Base-by-base conservation (phyloP, 1,284 basidiomycete genomes). In the Heterobasidion annosum region DNA sequence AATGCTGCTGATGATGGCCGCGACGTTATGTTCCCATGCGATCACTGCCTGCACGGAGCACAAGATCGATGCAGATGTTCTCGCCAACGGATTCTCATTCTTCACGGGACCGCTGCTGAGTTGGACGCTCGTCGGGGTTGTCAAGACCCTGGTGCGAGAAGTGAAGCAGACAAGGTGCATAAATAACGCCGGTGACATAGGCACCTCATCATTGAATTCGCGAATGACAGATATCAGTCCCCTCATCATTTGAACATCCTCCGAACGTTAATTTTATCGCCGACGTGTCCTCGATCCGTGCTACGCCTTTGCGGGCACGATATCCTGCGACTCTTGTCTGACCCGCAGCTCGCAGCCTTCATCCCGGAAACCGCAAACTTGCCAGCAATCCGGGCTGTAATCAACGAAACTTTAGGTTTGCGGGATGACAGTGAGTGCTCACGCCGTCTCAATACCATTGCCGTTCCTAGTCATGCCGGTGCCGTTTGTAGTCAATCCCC, bases 61-160 rank as follows among this genome's bases (percentile, higher is more conserved):
- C 35, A 82, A 81, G 61, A 78, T 88, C 56, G 84, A 87, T 55
- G 73, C 68, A 42, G 87, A 88, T 33, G 75, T 76, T 8, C 67
- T 91, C 19, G 77, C 77, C 63, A 89, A 85, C 58, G 88, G 88
- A 1, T 74, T 89, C 40, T 83, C 85, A 4, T 91, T 87, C 66
- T 91, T 91, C 63, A 74, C 79, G 13, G 81, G 82, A 2, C 79
- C 82, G 0, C 70, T 91, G 13, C 72, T 91, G 35, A 84, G 80
- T 58, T 91, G 88, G 89, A 90, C 88, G 0, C 75, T 90, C 5
- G 81, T 83, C 1, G 85, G 85, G 2, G 81, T 90, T 15, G 72
- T 90, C 50, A 80, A 79, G 63, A 77, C 75, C 1, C 70, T 91
- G 52, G 64, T 83, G 35, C 73, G 69, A 55, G 85, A 91, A 54